Evolutionary conservation across 2,329 filamentous ascomycete genomes (phyloP).

Genomic region (Lasiodiplodia hormozganensis): DNA sequence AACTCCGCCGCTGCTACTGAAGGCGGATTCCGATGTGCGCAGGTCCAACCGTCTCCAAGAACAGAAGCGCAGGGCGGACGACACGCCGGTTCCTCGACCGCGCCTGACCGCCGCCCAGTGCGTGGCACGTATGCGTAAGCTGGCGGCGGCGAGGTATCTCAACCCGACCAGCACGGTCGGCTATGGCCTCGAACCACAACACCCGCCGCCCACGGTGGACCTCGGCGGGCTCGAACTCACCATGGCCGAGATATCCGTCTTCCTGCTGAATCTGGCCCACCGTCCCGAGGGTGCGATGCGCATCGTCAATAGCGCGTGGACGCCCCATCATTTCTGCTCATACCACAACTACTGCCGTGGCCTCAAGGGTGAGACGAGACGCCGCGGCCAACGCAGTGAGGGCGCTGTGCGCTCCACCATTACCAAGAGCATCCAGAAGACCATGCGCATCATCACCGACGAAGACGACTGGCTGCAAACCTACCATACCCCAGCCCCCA

Average conservation of each 20-base stretch:
- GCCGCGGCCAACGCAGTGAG: not conserved
- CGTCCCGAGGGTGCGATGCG: constrained; percentile 3
- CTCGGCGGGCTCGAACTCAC: constrained; percentile 12
- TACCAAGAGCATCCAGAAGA: constrained; percentile 14
- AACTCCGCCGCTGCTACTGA: not conserved
- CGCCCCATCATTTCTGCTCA: not conserved
- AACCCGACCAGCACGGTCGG: not conserved
- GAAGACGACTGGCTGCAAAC: not conserved
- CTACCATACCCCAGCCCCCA: not conserved
- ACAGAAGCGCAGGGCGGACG: not conserved
- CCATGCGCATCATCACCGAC: constrained; percentile 5
- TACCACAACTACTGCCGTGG: constrained; percentile 15
- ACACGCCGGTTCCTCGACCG: not conserved
- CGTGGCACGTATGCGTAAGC: not conserved
- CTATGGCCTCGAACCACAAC: not conserved
- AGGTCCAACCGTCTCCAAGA: constrained; percentile 2
- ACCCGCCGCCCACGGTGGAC: not conserved
- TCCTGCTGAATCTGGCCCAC: constrained; percentile 18
- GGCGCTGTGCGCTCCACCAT: constrained; percentile 17
- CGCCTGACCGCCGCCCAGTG: not conserved
- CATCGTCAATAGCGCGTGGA: constrained; percentile 4
- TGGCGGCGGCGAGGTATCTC: not conserved
- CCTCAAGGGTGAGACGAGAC: constrained; percentile 10
- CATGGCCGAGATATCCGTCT: constrained; percentile 15
- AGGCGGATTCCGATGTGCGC: not conserved